Conservation (phyloP, 2,329 filamentous ascomycete genomes). For the Ophiostoma montium region DNA sequence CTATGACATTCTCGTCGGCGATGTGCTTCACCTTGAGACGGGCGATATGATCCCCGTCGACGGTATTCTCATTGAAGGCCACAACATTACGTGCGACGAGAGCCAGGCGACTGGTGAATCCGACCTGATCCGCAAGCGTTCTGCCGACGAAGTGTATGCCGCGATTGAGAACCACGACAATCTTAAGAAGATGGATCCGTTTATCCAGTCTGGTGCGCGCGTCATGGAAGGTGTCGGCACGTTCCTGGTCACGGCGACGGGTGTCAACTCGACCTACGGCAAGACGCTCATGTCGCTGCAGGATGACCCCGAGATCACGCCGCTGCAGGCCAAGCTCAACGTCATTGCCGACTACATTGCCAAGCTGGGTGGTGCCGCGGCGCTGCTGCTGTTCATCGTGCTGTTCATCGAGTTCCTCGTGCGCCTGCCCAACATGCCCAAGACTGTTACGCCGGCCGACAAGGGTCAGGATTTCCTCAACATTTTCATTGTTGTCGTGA, state of each 20-base stretch:
- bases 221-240: conserved; percentile 67
- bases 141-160: conserved; percentile 52
- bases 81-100: conserved; percentile 64
- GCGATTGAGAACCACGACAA: conserved; percentile 53
- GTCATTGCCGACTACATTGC: conserved; percentile 65
- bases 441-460: conserved; percentile 41
- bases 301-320: conserved; percentile 61
- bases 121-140: conserved; percentile 55
- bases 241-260: conserved; percentile 60
- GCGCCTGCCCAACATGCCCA: conserved; percentile 37
- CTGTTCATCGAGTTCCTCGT: conserved; percentile 77
- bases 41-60: conserved; percentile 64
- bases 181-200: conserved; percentile 62
- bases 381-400: conserved; percentile 67
- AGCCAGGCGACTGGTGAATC: conserved; percentile 70
- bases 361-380: conserved; percentile 62
- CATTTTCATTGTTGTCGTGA: conserved; percentile 66
- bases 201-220: conserved; percentile 72
- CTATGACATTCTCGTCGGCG: conserved; percentile 54
- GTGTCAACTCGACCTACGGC: conserved; percentile 60
- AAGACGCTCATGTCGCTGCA: conserved; percentile 62
- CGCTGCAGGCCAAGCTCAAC: conserved; percentile 63
- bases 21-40: conserved; percentile 59
- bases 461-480: conserved; percentile 70
- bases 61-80: conserved; percentile 57